Percentiles rank a stretch among this genome's conserved stretches.
phyloP scores from a whole-genome alignment of 2,329 filamentous ascomycete species.

The Sporothrix sp. region DNA sequence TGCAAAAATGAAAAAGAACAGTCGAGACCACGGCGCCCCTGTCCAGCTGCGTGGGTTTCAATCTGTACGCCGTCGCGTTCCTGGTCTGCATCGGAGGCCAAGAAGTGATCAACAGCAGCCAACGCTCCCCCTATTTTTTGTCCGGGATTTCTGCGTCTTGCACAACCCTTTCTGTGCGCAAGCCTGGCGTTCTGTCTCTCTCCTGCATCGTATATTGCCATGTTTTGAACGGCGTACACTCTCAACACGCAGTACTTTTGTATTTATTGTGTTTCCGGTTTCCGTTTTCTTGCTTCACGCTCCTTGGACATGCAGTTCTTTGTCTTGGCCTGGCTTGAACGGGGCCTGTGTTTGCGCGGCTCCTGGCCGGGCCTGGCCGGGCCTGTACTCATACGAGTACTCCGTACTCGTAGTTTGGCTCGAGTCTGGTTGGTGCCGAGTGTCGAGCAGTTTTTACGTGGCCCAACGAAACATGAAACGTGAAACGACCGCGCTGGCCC shows the following conservation, averaged over 20 bases:
- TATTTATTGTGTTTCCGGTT: neutral
- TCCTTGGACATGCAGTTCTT: too few relatives aligned
- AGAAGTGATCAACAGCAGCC: slow-evolving; percentile 2
- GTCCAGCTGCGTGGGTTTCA: too few relatives aligned
- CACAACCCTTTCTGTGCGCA: neutral
- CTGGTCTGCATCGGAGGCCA: neutral
- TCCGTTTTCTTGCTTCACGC: neutral
- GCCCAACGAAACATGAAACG: neutral
- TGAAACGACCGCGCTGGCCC: neutral
- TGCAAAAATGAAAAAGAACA: neutral
- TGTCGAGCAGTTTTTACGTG: neutral
- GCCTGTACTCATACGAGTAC: neutral
- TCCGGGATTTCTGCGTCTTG: neutral
- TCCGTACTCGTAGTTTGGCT: neutral
- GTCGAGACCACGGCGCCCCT: too few relatives aligned
- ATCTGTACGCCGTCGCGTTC: too few relatives aligned
- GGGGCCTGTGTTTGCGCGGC: neutral
- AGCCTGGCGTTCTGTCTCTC: too few relatives aligned
- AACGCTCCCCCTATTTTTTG: neutral
- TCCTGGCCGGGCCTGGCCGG: neutral
- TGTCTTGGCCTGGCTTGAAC: neutral
- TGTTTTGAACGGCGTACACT: neutral
- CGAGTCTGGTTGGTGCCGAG: too few relatives aligned
- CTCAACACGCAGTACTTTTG: too few relatives aligned
- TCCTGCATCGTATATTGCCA: neutral